These are phyloP conservation scores for Melastoma candidum DNA, from an alignment of 441 rosid species.

Conservation along the genomic window DNA sequence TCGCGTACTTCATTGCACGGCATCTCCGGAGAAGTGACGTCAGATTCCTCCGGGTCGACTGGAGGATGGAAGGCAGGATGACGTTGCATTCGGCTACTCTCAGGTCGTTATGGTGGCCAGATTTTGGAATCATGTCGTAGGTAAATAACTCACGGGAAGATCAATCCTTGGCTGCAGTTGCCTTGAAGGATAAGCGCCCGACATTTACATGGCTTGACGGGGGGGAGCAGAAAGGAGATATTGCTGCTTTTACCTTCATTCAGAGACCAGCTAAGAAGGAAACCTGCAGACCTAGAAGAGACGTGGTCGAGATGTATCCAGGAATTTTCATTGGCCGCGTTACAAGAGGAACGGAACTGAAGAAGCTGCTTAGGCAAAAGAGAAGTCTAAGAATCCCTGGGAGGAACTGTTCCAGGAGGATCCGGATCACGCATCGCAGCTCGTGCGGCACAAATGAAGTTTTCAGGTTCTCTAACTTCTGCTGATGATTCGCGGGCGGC, in stretches of 20 bases:
- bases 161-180: conserved; percentile 35
- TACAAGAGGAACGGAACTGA: conserved; percentile 70
- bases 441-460: conserved; percentile 66
- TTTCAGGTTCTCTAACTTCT: conserved; percentile 35
- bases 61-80: too few species aligned
- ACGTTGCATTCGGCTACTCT: too few species aligned
- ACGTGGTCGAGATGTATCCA: conserved; percentile 55
- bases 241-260: conserved; percentile 80
- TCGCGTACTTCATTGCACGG: conserved; percentile 16
- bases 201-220: conserved; percentile 83
- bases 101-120: too few species aligned
- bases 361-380: conserved; percentile 30
- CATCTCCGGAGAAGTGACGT: conserved; percentile 28
- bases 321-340: conserved; percentile 61
- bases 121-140: too few species aligned
- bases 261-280: conserved; percentile 61
- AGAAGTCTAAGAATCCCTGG: conserved; percentile 49
- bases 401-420: conserved; percentile 40
- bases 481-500: not conserved
- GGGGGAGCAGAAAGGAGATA: conserved; percentile 89
- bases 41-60: not conserved
- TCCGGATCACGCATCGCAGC: conserved; percentile 81
- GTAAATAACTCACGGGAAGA: conserved; percentile 16
- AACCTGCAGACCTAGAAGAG: conserved; percentile 90
- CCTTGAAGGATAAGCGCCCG: conserved; percentile 53